Base-by-base conservation (phyloP, 2,329 filamentous ascomycete species). In the Coniochaeta ligniaria region DNA sequence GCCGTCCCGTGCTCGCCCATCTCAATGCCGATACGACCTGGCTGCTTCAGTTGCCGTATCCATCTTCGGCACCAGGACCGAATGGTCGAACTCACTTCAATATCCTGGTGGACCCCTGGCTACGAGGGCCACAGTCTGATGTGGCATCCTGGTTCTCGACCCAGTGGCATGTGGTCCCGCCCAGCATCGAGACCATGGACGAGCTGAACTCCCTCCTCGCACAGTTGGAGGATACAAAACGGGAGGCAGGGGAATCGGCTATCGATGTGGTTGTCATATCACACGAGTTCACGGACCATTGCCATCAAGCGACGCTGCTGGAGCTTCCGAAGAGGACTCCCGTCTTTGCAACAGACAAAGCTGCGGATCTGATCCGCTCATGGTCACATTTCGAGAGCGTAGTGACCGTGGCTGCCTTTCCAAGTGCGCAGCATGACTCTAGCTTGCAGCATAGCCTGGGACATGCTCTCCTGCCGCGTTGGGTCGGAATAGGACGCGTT, bases 221-320 rank as follows among this genome's bases (percentile, higher is more conserved):
- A 17, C 75, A 80, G 57, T 72, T 83, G 1, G 84, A 87, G 67
- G 69, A 57, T 22, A 63, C 56, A 1, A 54, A 26, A 7, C 50
- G 59, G 22, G 61, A 60, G 41, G 60, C 66, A 4, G 62, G 58
- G 5, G 61, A 38, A 31, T 74, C 73, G 14, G 75, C 77, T 52
- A 80, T 89, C 33, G 86, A 89, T 68, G 80, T 74, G 2, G 83
- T 89, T 2, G 76, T 78, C 31, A 76, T 89, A 35, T 83, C 79
- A 17, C 86, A 89, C 67, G 86, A 89, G 68, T 89, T 89, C 65
- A 88, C 86, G 1, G 86, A 89, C 67, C 87, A 88, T 68, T 88
- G 85, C 70, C 85, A 89, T 66, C 76, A 81, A 62, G 77, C 81
- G 2, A 89, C 86, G 16, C 73, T 89, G 28, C 69, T 80, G 50